Evolutionary conservation across 768 basidiomycete species (phyloP).

Genomic region (Sporobolomyces roseus): DNA sequence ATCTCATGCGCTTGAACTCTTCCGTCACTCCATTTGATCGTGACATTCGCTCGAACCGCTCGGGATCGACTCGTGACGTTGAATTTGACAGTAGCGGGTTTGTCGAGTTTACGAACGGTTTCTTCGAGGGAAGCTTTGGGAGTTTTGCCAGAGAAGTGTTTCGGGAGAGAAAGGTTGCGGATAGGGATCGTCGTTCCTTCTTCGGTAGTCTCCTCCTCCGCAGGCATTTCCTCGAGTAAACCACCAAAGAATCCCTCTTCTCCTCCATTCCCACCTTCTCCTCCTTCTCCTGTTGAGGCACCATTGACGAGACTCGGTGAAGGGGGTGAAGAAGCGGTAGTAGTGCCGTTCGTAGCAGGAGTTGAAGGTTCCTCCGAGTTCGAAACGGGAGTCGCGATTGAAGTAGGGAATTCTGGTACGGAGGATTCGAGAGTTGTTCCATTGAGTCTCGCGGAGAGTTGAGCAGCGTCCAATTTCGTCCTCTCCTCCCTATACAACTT

Average conservation of each 20-base stretch:
- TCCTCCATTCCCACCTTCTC: slow-evolving; percentile 43
- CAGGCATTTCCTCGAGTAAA: slow-evolving; percentile 59
- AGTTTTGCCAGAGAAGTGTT: slow-evolving; percentile 74
- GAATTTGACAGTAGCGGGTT: slow-evolving; percentile 71
- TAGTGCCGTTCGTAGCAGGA: not conserved
- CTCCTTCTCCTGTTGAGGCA: not conserved
- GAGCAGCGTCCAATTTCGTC: slow-evolving; percentile 53
- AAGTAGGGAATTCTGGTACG: slow-evolving; percentile 4
- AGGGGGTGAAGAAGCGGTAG: not conserved
- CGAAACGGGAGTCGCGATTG: not conserved
- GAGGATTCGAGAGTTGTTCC: slow-evolving; percentile 34
- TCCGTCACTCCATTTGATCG: slow-evolving; percentile 60
- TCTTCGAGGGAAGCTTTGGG: slow-evolving; percentile 72
- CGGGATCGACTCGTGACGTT: slow-evolving; percentile 62
- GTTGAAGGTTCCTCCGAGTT: slow-evolving; percentile 45
- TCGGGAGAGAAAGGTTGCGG: slow-evolving; percentile 73
- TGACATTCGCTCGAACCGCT: slow-evolving; percentile 67
- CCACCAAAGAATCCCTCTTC: slow-evolving; percentile 61
- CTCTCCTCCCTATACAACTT: slow-evolving; percentile 58
- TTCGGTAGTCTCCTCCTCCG: slow-evolving; percentile 57
- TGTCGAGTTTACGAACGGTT: slow-evolving; percentile 58
- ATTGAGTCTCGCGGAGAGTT: slow-evolving; percentile 44
- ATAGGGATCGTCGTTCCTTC: slow-evolving; percentile 47
- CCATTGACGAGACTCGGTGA: slow-evolving; percentile 8
- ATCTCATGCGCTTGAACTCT: slow-evolving; percentile 63